Conservation (phyloP, 257 asterid species). For the Primulina tabacum region DNA sequence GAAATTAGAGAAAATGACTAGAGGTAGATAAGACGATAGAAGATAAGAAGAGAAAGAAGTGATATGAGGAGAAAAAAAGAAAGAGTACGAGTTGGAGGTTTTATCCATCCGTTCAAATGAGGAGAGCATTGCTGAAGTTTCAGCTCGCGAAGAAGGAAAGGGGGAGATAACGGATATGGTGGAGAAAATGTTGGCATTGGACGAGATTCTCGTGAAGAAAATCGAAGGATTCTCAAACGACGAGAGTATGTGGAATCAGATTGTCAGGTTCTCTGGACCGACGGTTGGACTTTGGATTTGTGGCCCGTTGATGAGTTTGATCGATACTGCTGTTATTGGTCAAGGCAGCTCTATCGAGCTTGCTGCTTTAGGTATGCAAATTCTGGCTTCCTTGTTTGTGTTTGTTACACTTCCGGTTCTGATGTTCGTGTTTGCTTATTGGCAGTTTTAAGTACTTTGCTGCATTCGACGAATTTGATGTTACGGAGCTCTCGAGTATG, state of each 20-base stretch:
- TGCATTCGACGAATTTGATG: background rate
- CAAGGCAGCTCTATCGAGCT: slow-evolving; percentile 91
- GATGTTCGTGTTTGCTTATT: background rate
- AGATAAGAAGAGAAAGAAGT: no score
- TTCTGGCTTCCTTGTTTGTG: background rate
- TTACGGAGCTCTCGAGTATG: background rate
- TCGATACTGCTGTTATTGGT: slow-evolving; percentile 90
- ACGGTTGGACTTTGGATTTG: slow-evolving; percentile 93
- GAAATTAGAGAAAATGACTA: no score
- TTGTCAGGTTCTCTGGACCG: slow-evolving; percentile 93
- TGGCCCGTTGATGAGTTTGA: slow-evolving; percentile 93
- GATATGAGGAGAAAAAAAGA: no score
- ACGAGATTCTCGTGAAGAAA: slow-evolving; percentile 23
- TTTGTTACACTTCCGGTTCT: background rate
- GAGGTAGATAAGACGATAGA: no score
- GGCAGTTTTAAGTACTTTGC: background rate
- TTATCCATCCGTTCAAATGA: no score
- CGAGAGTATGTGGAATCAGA: slow-evolving; percentile 69
- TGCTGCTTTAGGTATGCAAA: slow-evolving; percentile 78
- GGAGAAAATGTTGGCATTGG: slow-evolving; percentile 26
- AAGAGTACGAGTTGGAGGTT: no score
- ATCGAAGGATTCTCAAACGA: slow-evolving; percentile 45
- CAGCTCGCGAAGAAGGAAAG: slow-evolving; percentile 31
- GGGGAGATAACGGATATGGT: slow-evolving; percentile 25
- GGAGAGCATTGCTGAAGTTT: slow-evolving; percentile 25